Conservation (phyloP, 2,329 filamentous ascomycete species). For the Epichloe gansuensis region DNA sequence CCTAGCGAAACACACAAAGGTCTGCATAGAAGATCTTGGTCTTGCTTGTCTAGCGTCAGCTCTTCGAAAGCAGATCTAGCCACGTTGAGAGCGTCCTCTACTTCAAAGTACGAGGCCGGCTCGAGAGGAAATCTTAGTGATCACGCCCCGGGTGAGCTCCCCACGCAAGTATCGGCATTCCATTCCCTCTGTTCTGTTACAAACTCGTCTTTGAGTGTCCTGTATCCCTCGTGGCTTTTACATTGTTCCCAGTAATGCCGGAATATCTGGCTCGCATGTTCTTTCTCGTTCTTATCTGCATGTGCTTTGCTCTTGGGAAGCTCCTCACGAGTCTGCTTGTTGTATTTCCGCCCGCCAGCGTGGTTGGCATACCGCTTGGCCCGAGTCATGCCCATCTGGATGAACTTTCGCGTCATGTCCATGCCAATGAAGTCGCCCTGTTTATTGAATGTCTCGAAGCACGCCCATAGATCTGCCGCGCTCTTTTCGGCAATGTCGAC, state of each 20-base stretch:
- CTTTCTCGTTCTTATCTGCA: background rate
- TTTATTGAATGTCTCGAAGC: background rate
- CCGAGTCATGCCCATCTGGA: slow-evolving; percentile 1
- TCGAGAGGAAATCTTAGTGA: too few relatives aligned
- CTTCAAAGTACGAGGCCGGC: too few relatives aligned
- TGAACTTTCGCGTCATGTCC: background rate
- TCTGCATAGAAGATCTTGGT: too few relatives aligned
- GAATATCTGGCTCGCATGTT: background rate
- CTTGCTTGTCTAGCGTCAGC: too few relatives aligned
- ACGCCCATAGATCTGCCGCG: background rate
- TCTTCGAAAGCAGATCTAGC: too few relatives aligned
- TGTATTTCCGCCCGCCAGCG: background rate
- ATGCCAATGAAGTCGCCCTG: slow-evolving; percentile 1
- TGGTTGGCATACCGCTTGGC: slow-evolving; percentile 1
- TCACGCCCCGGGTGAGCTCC: too few relatives aligned
- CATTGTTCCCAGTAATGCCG: background rate
- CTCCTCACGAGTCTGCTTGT: background rate
- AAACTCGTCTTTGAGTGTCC: background rate
- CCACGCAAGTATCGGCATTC: background rate
- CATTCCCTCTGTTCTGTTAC: background rate
- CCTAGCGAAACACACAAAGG: too few relatives aligned
- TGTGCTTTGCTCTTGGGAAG: background rate
- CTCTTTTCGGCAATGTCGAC: background rate
- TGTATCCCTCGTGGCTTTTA: background rate
- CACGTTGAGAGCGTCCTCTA: too few relatives aligned